These are phyloP conservation scores for Leccinum fallax DNA, from an alignment of 1,284 basidiomycete genomes.

Conservation along the genomic window DNA sequence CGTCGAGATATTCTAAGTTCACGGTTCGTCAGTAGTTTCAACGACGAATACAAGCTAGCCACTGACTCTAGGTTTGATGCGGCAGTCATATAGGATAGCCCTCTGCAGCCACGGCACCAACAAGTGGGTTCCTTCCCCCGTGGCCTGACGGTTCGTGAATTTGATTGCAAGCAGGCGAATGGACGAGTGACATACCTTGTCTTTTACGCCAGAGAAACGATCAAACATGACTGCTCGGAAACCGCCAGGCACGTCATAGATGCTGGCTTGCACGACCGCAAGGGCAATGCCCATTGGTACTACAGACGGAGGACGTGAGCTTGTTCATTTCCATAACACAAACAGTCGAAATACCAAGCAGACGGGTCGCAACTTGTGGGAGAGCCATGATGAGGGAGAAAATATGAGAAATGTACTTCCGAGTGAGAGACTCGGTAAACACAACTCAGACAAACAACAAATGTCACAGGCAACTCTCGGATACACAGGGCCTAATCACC, in stretches of 20 bases:
- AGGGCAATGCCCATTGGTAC: slow-evolving; percentile 78
- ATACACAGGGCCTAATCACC: slow-evolving; percentile 11
- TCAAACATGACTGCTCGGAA: slow-evolving; percentile 99
- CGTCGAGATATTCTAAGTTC: slow-evolving; percentile 90
- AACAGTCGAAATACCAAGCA: slow-evolving; percentile 42
- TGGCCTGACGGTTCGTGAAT: slow-evolving; percentile 53
- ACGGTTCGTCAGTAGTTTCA: slow-evolving; percentile 7
- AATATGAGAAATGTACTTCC: background rate
- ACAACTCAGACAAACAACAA: slow-evolving; percentile 29
- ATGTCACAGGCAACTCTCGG: background rate
- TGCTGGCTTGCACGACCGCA: slow-evolving; percentile 70
- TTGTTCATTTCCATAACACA: background rate
- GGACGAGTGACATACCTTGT: slow-evolving; percentile 50
- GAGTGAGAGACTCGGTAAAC: background rate
- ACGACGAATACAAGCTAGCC: slow-evolving; percentile 1
- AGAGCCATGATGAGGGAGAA: slow-evolving; percentile 44
- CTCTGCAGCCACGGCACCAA: slow-evolving; percentile 94
- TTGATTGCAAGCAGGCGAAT: background rate
- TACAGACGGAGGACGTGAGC: slow-evolving; percentile 33
- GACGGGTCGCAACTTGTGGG: slow-evolving; percentile 47
- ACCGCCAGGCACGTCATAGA: slow-evolving; percentile 94
- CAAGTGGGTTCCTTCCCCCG: slow-evolving; percentile 96
- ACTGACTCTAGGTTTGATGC: slow-evolving; percentile 92
- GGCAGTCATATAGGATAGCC: slow-evolving; percentile 96
- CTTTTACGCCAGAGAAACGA: slow-evolving; percentile 91